Evolutionary conservation across 2,329 filamentous ascomycete species (phyloP).

Genomic region (Sporothrix schenckii): DNA sequence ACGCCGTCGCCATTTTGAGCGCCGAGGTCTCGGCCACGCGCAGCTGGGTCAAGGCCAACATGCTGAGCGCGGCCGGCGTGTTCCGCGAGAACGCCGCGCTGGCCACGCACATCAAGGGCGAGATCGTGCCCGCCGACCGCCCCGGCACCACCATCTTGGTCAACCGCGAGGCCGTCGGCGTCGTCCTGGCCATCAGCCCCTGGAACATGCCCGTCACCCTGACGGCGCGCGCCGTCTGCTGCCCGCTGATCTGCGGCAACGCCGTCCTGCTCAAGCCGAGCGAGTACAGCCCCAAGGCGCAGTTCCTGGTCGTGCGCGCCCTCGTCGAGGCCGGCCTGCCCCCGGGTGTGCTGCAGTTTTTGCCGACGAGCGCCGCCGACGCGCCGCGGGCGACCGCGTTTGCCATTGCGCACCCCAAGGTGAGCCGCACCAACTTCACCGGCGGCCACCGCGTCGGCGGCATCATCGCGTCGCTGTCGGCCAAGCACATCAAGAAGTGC

Average conservation of each 20-base stretch:
- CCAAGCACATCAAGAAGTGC: conserved; percentile 67
- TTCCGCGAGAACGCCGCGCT: conserved; percentile 49
- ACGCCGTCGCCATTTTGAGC: conserved; percentile 38
- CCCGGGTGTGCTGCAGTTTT: conserved; percentile 64
- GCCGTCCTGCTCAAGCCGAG: conserved; percentile 66
- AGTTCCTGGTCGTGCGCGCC: conserved; percentile 59
- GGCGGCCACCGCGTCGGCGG: conserved; percentile 66
- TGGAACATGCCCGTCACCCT: conserved; percentile 56
- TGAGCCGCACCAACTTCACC: conserved; percentile 73
- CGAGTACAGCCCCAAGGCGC: conserved; percentile 60
- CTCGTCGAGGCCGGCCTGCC: conserved; percentile 68
- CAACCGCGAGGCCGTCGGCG: conserved; percentile 68
- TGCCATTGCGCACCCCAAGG: conserved; percentile 61
- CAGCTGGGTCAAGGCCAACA: conserved; percentile 45
- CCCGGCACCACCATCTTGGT: conserved; percentile 62
- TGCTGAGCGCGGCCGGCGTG: conserved; percentile 43
- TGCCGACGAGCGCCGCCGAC: conserved; percentile 55
- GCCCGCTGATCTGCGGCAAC: conserved; percentile 59
- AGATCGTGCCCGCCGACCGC: conserved; percentile 43
- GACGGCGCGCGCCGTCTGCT: conserved; percentile 47
- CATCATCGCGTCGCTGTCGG: conserved; percentile 64
- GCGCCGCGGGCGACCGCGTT: conserved; percentile 59
- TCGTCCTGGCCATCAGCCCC: conserved; percentile 69
- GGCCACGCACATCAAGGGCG: conserved; percentile 44
- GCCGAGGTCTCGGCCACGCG: conserved; percentile 43